Percentiles rank a stretch among this genome's conserved stretches.
Evolutionary conservation across 805 yeast genomes (phyloP).

Genomic region (Yamadazyma phyllophila): DNA sequence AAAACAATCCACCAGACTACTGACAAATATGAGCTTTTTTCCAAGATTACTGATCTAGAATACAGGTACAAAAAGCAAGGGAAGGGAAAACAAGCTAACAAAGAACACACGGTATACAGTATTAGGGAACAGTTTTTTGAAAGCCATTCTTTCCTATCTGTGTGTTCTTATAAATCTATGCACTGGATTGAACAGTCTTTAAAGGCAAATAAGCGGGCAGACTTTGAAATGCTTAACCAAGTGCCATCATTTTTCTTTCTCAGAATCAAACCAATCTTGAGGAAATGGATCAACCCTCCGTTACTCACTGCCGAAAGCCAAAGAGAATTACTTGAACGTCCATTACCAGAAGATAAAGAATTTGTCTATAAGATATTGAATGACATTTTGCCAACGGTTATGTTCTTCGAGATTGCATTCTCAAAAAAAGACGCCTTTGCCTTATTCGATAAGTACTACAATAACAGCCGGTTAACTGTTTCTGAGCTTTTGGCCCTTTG

Average conservation of each 20-base stretch:
- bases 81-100: not conserved
- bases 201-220: constrained; percentile 19
- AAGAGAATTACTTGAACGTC: constrained; percentile 20
- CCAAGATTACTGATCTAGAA: constrained; percentile 3
- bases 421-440: not conserved
- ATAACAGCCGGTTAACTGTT: constrained; percentile 4
- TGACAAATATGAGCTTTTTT: constrained; percentile 5
- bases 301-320: constrained; percentile 19
- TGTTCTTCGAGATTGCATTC: not conserved
- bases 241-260: constrained; percentile 25
- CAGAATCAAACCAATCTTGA: constrained; percentile 17
- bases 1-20: constrained; percentile 2
- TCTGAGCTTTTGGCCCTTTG: constrained; percentile 11
- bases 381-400: not conserved
- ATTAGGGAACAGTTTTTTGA: constrained; percentile 28
- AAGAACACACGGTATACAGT: constrained; percentile 3
- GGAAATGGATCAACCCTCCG: constrained; percentile 33
- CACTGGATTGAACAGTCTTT: constrained; percentile 29
- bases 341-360: constrained; percentile 21
- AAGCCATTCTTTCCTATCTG: constrained; percentile 34
- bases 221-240: constrained; percentile 26
- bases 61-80: not conserved
- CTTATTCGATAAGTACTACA: constrained; percentile 7
- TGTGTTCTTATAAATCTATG: constrained; percentile 34
- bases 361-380: constrained; percentile 6